These are phyloP conservation scores for Penicillium parvum DNA, from an alignment of 495 filamentous ascomycete species.

Conservation along the genomic window DNA sequence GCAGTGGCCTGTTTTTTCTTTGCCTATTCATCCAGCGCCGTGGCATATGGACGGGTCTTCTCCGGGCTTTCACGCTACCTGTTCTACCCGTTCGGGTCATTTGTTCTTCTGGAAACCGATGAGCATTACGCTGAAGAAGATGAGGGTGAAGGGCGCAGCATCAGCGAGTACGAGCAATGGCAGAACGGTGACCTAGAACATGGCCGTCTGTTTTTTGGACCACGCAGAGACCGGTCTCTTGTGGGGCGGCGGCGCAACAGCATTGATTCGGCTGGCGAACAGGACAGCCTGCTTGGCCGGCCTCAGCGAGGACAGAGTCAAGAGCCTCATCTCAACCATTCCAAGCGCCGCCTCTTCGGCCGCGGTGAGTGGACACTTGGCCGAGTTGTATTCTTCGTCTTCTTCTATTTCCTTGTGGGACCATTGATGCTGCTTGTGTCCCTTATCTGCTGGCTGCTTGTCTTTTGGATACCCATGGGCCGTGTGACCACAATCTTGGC, in stretches of 20 bases:
- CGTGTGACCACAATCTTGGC: constrained; percentile 87
- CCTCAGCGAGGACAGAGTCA: constrained; percentile 45
- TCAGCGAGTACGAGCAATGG: constrained; percentile 99
- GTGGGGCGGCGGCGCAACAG: constrained; percentile 86
- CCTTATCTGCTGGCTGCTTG: constrained; percentile 86
- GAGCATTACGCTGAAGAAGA: constrained; percentile 95
- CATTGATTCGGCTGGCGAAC: constrained; percentile 82
- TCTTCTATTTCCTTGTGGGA: constrained; percentile 92
- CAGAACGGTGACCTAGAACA: constrained; percentile 96
- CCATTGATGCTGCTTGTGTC: constrained; percentile 86
- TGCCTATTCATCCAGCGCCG: constrained; percentile 69
- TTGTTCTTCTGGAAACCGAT: constrained; percentile 86
- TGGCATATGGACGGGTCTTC: constrained; percentile 82
- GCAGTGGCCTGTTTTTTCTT: constrained; percentile 76
- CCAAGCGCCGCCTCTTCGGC: constrained; percentile 88
- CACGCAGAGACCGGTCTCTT: constrained; percentile 69
- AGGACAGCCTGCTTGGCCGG: constrained; percentile 82
- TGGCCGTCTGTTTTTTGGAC: constrained; percentile 92
- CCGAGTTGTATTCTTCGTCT: constrained; percentile 90
- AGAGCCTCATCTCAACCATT: constrained; percentile 50
- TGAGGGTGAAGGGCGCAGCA: constrained; percentile 96
- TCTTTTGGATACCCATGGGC: constrained; percentile 98
- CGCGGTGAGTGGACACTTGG: constrained; percentile 94
- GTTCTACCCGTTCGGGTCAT: constrained; percentile 95
- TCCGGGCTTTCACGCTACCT: constrained; percentile 81